A percentile compares a stretch with the other conserved stretches of the same genome.
phyloP scores from a whole-genome alignment of 148 eudicot species.

The Agrostemma githago region DNA sequence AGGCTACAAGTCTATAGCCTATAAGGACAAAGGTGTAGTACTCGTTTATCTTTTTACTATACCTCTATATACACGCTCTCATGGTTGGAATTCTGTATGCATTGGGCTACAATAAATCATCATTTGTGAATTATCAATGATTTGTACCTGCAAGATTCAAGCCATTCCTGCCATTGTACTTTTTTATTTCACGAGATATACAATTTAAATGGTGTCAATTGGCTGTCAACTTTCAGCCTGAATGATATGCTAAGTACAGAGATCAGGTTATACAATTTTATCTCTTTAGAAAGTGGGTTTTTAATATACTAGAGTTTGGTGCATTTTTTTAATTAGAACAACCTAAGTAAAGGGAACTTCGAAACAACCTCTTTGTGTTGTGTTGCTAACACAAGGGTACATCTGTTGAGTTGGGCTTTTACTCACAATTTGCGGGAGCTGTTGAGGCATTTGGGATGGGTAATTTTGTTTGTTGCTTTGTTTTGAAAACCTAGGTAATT shows the following conservation, averaged over 20 bases:
- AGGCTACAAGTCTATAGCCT: not conserved
- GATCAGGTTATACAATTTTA: not conserved
- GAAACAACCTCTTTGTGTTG: too few species aligned
- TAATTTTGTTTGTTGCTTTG: too few species aligned
- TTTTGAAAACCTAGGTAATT: not conserved
- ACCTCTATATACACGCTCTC: not conserved
- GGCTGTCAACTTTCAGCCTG: too few species aligned
- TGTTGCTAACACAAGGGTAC: too few species aligned
- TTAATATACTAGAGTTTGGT: not conserved
- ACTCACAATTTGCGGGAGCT: too few species aligned
- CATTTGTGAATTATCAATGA: not conserved
- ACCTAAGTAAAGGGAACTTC: too few species aligned
- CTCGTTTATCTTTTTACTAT: not conserved
- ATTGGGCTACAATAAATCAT: not conserved
- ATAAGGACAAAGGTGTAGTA: not conserved
- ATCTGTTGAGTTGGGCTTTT: too few species aligned
- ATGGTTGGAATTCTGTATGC: not conserved
- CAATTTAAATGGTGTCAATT: not conserved
- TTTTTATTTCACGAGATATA: too few species aligned
- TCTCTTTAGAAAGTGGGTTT: not conserved
- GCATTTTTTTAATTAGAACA: not conserved
- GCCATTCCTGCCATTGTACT: not conserved
- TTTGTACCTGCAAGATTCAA: not conserved
- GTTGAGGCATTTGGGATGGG: too few species aligned
- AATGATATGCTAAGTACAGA: not conserved